Percentiles rank a stretch among this genome's conserved stretches.
Conservation (phyloP, 2,329 filamentous ascomycete species). For the Tricladium varicosporioides region DNA sequence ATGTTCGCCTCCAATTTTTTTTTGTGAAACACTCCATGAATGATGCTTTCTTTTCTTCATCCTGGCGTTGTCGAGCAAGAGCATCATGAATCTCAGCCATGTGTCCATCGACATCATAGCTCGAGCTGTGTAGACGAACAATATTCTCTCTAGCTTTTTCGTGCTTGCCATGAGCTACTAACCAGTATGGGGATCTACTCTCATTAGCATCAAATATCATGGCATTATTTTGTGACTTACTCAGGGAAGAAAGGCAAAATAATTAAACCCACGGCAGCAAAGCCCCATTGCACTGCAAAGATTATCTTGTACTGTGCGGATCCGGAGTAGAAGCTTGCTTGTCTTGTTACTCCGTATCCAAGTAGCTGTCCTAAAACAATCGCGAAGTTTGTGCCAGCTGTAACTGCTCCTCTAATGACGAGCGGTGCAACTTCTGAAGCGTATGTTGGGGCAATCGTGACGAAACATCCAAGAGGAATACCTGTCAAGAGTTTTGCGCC, state of each 20-base stretch:
- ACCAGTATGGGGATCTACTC: constrained; percentile 31
- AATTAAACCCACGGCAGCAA: constrained; percentile 27
- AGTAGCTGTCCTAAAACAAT: constrained; percentile 47
- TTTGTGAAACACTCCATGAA: constrained; percentile 12
- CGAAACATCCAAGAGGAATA: constrained; percentile 48
- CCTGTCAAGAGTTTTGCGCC: constrained; percentile 42
- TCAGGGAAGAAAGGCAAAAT: constrained; percentile 36
- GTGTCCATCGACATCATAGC: constrained; percentile 34
- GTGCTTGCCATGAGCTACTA: constrained; percentile 31
- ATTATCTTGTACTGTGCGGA: constrained; percentile 28
- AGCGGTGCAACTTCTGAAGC: constrained; percentile 49
- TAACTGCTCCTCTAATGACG: constrained; percentile 48
- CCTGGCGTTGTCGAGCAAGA: constrained; percentile 24
- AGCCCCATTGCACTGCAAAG: constrained; percentile 36
- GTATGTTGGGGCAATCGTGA: constrained; percentile 35
- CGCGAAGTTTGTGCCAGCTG: constrained; percentile 50
- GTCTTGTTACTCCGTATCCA: constrained; percentile 39
- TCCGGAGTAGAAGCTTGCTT: constrained; percentile 29
- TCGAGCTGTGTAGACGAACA: constrained; percentile 29
- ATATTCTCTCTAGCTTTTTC: constrained; percentile 35
- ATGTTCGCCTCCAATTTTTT: constrained; percentile 4
- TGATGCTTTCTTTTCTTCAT: constrained; percentile 25
- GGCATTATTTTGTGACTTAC: constrained; percentile 13
- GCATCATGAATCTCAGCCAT: constrained; percentile 33
- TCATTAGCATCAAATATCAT: no score